Percentiles rank a stretch among this genome's conserved stretches.
Evolutionary conservation across 257 asterid species (phyloP).

Genomic region (Nicotiana tomentosiformis): DNA sequence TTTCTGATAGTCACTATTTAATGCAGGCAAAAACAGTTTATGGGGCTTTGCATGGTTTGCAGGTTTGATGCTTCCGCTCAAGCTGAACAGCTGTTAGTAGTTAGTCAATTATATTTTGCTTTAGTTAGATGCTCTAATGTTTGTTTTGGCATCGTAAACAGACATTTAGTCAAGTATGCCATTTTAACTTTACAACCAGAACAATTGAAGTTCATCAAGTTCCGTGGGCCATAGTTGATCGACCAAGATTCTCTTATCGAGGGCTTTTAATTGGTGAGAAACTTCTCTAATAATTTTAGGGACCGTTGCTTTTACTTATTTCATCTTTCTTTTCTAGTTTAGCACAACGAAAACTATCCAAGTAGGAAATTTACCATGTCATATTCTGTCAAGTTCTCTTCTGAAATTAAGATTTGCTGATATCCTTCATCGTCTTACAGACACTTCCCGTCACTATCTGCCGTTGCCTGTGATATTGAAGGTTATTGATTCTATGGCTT

Average conservation of each 20-base stretch:
- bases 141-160: constrained; percentile 20
- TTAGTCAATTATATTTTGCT: not conserved
- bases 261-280: constrained; percentile 86
- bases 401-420: constrained; percentile 2
- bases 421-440: constrained; percentile 29
- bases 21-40: constrained; percentile 88
- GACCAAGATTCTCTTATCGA: constrained; percentile 82
- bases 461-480: constrained; percentile 72
- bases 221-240: constrained; percentile 79
- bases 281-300: not conserved
- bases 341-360: not conserved
- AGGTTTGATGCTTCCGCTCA: constrained; percentile 39
- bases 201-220: constrained; percentile 61
- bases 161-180: constrained; percentile 97
- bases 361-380: not conserved
- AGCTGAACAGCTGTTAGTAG: not conserved
- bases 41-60: constrained; percentile 89
- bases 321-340: not conserved
- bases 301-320: not conserved
- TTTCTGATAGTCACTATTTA: not conserved
- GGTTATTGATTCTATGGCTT: constrained; percentile 91
- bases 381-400: not conserved
- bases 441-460: constrained; percentile 83
- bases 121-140: not conserved
- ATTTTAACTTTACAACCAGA: constrained; percentile 41